Evolutionary conservation across 331 rosid species (phyloP), one percentile per base, ranked within the genome.

Genomic region (Acacia pycnantha): DNA sequence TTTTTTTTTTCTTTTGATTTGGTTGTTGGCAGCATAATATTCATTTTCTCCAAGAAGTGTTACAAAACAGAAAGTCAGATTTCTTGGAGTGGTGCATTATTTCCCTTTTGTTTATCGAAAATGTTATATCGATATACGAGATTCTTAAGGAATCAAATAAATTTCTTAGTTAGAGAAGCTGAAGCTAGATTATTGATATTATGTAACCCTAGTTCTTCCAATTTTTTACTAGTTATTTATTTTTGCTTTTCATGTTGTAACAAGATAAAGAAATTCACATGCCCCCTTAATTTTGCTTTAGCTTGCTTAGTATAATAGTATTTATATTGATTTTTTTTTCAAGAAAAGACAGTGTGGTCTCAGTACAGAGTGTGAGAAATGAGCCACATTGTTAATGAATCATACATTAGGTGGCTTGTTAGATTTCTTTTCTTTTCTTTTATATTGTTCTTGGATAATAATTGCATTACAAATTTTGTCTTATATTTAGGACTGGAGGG

Each of bases 71-170:
- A 68, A 95, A 93, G 86, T 95, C 98, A 9, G 97, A 95, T 88
- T 90, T 95, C 87, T 88, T 95, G 90, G 97, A 93, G 74, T 93
- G 99, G 99, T 93, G 98, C 89, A 92, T 95, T 82, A 95, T 95
- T 79, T 95, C 92, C 82, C 87, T 95, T 64, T 85, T 95, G 94
- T 86, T 76, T 3, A 88, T 95, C 69, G 99, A 95, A 84, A 95
- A 92, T 82, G 89, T 85, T 11, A 85, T 95, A 81, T 93, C 97
- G 50, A 16, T 92, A 11, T 90, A 93, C n/a, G 97, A 95, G 92
- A 88, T 95, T 81, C 81, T 92, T 88, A 87, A 78, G 40, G 96
- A 84, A 68, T 86, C 99, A 80, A 79, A 73, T 79, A 83, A 79
- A 61, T 78, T 77, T 85, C 91, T 33, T 87, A 70, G 75, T 31